Evolutionary conservation across 176 grass and related monocot species (phyloP), one percentile per base, ranked within the genome.

Genomic region (Oryza nivara): DNA sequence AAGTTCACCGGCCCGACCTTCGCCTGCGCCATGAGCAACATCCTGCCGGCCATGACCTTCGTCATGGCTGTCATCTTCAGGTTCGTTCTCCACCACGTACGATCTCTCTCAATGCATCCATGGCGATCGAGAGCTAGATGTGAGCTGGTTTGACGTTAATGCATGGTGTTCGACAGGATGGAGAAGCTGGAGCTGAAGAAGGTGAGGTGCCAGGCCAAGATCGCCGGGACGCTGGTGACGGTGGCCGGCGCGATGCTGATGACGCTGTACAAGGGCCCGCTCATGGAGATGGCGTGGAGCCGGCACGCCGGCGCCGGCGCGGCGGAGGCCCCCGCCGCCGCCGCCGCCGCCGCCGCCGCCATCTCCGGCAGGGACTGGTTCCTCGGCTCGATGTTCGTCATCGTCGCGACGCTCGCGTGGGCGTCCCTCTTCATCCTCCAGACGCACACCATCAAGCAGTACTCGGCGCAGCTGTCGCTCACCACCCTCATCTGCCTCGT

Each of bases 1-100:
- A 98, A 98, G 78, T 84, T 84, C 67, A 95, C 93, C 3, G 92
- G 93, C 1, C 96, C 96, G 17, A 98, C 96, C 5, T 98, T 98
- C 83, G 88, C 91, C 22, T 98, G 96, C 72, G 96, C 96, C 0
- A 90, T 98, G 96, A 98, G 93, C 85, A 98, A 98, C 92, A 98
- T 98, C 75, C 73, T 98, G 14, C 96, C 96, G 1, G 96, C 93
- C 6, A 92, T 98, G 93, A 98, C 96, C 83, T 98, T 95, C 38
- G 87, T 98, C 16, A 40, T 98, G 91, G 96, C 96, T 1, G 87
- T 95, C 5, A 78, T 98, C 82, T 98, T 89, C 86, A 92, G 94
- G 94, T 52, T 97, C 32, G 40, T 5, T 28, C 65, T 64, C 43
- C 15, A 2, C 17, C 20, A 74, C 34, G 34, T 35, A 35, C 54